phyloP scores from a whole-genome alignment of 1,284 basidiomycete species.

The Cerrena zonata region DNA sequence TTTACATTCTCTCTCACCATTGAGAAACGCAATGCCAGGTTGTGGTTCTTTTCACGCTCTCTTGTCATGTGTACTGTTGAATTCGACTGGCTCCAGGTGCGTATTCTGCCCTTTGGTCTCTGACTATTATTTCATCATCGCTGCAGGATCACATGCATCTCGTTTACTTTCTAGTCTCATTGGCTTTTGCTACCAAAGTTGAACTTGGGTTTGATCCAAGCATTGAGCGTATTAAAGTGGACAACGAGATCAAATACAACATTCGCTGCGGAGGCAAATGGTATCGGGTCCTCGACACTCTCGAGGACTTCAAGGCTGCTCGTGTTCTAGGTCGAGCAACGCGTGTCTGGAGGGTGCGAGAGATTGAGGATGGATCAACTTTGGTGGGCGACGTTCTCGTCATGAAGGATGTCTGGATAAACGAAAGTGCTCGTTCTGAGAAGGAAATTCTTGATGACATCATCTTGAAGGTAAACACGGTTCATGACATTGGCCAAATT shows the following conservation, averaged over 20 bases:
- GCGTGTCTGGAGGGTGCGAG: background rate
- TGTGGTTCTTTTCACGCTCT: no score
- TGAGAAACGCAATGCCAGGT: no score
- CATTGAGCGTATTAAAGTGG: background rate
- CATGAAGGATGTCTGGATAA: background rate
- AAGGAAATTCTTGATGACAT: background rate
- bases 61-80: no score
- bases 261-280: background rate
- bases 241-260: background rate
- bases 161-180: background rate
- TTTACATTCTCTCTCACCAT: no score
- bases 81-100: no score
- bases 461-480: background rate
- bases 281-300: background rate
- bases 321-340: background rate
- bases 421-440: background rate
- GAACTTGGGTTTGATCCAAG: background rate
- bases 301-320: background rate
- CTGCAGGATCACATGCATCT: background rate
- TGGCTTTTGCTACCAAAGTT: background rate
- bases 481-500: background rate
- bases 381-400: background rate
- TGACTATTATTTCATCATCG: no score
- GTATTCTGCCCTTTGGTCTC: no score
- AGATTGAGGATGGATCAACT: background rate